A percentile compares a stretch with the other conserved stretches of the same genome.
Evolutionary conservation across 1,284 basidiomycete species (phyloP).

Genomic region (Pholiota adiposa): DNA sequence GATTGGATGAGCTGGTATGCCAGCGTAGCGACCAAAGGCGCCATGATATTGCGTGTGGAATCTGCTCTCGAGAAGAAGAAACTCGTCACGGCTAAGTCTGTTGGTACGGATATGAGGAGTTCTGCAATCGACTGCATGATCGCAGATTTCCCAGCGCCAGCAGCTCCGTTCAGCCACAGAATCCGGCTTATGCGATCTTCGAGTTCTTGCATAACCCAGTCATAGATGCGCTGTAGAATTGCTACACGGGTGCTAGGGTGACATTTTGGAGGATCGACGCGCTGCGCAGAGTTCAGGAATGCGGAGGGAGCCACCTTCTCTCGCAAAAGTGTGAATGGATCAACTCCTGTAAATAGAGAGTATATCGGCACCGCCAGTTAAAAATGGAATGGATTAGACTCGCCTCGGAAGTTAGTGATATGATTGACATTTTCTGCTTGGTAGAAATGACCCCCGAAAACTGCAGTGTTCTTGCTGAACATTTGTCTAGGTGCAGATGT

Average conservation of each 20-base stretch:
- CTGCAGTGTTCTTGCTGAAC: too few species aligned
- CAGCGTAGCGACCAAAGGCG: constrained; percentile 12
- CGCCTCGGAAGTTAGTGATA: too few species aligned
- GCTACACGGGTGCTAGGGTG: constrained; percentile 13
- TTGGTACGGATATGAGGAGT: background rate
- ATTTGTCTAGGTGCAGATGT: too few species aligned
- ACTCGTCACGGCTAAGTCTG: constrained; percentile 3
- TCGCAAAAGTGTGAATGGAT: too few species aligned
- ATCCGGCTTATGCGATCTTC: background rate
- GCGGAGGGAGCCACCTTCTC: too few species aligned
- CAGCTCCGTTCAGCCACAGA: constrained; percentile 27
- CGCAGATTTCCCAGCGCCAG: constrained; percentile 23
- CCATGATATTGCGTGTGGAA: constrained; percentile 2
- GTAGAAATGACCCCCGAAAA: too few species aligned
- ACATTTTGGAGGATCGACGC: constrained; percentile 17
- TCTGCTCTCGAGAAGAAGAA: constrained; percentile 20
- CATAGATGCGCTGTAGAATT: constrained; percentile 9
- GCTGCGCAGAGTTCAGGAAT: constrained; percentile 12
- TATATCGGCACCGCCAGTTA: too few species aligned
- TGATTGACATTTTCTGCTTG: too few species aligned
- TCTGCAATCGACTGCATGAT: constrained; percentile 20
- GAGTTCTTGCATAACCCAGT: constrained; percentile 8
- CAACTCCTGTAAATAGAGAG: too few species aligned
- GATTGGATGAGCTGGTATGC: constrained; percentile 11
- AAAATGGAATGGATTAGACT: too few species aligned